These are phyloP conservation scores for Leccinum rimulosum DNA, from an alignment of 768 basidiomycete genomes.

Conservation along the genomic window DNA sequence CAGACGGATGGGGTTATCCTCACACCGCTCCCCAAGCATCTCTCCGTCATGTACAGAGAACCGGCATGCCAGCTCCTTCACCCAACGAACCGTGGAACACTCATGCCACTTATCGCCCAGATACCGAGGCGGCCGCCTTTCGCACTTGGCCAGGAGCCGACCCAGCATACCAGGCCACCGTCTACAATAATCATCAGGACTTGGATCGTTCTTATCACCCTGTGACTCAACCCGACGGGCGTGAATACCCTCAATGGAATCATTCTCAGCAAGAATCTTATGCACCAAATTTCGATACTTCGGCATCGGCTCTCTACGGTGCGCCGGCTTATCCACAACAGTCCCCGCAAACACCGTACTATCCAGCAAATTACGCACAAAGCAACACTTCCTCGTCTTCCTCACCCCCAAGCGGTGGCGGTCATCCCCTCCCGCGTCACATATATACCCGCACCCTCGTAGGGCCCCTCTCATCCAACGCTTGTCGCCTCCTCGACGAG, in stretches of 20 bases:
- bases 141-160: conserved; percentile 49
- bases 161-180: conserved; percentile 33
- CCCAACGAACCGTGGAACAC: conserved; percentile 23
- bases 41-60: conserved; percentile 38
- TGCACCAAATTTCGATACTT: conserved; percentile 25
- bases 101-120: conserved; percentile 27
- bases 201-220: conserved; percentile 37
- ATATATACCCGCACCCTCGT: conserved; percentile 86
- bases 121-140: conserved; percentile 38
- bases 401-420: conserved; percentile 30
- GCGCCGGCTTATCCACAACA: conserved; percentile 28
- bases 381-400: conserved; percentile 21
- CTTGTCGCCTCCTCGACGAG: conserved; percentile 80
- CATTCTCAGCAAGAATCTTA: conserved; percentile 26
- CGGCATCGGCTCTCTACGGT: conserved; percentile 19
- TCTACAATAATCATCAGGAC: conserved; percentile 27
- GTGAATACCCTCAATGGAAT: conserved; percentile 35
- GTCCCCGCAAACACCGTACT: conserved; percentile 30
- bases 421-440: conserved; percentile 56
- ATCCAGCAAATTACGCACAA: conserved; percentile 26
- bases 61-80: conserved; percentile 16
- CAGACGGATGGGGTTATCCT: conserved; percentile 57
- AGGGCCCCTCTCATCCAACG: conserved; percentile 85
- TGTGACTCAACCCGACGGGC: conserved; percentile 36
- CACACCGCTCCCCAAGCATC: conserved; percentile 31